Percentiles rank a stretch among this genome's conserved stretches.
phyloP scores from a whole-genome alignment of 768 basidiomycete genomes.

The Infundibulicybe gibba region DNA sequence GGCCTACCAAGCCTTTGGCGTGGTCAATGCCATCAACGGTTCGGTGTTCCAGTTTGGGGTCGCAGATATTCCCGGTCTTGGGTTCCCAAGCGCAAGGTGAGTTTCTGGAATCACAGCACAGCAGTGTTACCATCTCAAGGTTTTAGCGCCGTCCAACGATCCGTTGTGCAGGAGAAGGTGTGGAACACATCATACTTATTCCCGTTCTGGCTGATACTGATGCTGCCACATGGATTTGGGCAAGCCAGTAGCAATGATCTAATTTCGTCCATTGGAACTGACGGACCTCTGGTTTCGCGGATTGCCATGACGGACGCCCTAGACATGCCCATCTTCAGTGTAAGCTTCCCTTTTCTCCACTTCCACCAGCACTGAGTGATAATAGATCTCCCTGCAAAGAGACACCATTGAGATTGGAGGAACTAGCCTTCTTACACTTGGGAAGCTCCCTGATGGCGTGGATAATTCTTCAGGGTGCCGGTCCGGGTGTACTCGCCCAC shows the following conservation, averaged over 20 bases:
- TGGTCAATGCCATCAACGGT: slow-evolving; percentile 57
- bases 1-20: slow-evolving; percentile 48
- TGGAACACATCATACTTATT: slow-evolving; percentile 2
- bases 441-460: slow-evolving; percentile 54
- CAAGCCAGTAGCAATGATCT: slow-evolving; percentile 31
- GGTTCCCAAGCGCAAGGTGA: slow-evolving; percentile 65
- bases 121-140: slow-evolving; percentile 1
- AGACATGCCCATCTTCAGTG: slow-evolving; percentile 46
- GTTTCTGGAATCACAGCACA: slow-evolving; percentile 3
- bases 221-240: slow-evolving; percentile 10
- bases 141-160: slow-evolving; percentile 35
- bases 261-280: slow-evolving; percentile 26
- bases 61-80: slow-evolving; percentile 64
- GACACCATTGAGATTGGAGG: slow-evolving; percentile 57
- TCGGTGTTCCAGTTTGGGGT: slow-evolving; percentile 50
- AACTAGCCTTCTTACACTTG: slow-evolving; percentile 55
- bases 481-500: slow-evolving; percentile 49
- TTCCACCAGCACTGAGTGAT: no score
- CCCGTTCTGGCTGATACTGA: background rate
- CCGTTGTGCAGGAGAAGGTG: slow-evolving; percentile 19
- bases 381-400: slow-evolving; percentile 50
- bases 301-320: slow-evolving; percentile 39
- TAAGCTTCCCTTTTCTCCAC: slow-evolving; percentile 12
- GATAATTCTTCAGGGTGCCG: slow-evolving; percentile 58
- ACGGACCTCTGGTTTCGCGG: slow-evolving; percentile 46